These are phyloP conservation scores for Geosiphon pyriformis DNA, from an alignment of 192 early-diverging fungal genomes.

Conservation along the genomic window DNA sequence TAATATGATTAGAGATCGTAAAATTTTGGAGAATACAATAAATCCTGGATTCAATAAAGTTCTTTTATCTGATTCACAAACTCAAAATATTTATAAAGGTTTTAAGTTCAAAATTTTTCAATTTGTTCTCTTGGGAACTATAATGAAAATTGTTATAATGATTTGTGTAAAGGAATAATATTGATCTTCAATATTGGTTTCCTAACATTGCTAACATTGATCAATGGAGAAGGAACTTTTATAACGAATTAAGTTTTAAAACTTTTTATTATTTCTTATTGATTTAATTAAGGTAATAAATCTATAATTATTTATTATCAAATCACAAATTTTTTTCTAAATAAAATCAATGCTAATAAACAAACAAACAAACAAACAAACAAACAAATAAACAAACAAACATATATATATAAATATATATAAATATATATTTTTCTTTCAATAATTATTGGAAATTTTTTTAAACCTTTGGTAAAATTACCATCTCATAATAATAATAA, in stretches of 20 bases:
- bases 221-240: slow-evolving; percentile 64
- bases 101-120: slow-evolving; percentile 66
- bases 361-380: too few relatives aligned
- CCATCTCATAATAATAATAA: too few relatives aligned
- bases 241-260: slow-evolving; percentile 59
- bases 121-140: slow-evolving; percentile 57
- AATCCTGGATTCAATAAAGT: slow-evolving; percentile 54
- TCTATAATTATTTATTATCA: too few relatives aligned
- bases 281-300: too few relatives aligned
- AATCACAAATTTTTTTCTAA: too few relatives aligned
- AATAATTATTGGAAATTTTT: too few relatives aligned
- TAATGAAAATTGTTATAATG: slow-evolving; percentile 51
- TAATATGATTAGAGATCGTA: slow-evolving; percentile 43
- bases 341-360: too few relatives aligned
- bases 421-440: too few relatives aligned
- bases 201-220: slow-evolving; percentile 45
- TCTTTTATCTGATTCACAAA: slow-evolving; percentile 47
- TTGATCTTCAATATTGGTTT: slow-evolving; percentile 48
- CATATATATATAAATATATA: too few relatives aligned
- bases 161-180: slow-evolving; percentile 50
- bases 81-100: slow-evolving; percentile 60
- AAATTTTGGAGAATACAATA: slow-evolving; percentile 32
- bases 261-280: too few relatives aligned
- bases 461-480: too few relatives aligned
- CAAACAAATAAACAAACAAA: too few relatives aligned